A percentile compares a stretch with the other conserved stretches of the same genome.
These are phyloP conservation scores for Mortierella hygrophila DNA, from an alignment of 192 early-diverging fungal genomes.

Conservation along the genomic window DNA sequence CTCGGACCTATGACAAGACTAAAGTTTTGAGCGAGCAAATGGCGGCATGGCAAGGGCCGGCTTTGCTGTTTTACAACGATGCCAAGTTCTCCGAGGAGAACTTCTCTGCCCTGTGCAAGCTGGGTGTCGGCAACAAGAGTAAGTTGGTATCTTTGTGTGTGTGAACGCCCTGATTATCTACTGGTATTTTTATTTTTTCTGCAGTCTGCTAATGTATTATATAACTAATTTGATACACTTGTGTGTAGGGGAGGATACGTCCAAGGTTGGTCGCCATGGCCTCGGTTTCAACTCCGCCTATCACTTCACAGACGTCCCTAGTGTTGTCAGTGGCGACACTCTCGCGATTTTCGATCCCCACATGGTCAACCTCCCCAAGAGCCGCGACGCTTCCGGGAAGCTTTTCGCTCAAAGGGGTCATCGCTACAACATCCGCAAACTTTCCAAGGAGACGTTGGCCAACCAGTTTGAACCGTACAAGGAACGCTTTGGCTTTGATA, in stretches of 20 bases:
- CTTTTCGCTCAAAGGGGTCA: background rate
- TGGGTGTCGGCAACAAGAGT: constrained; percentile 34
- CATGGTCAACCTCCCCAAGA: constrained; percentile 2
- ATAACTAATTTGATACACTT: background rate
- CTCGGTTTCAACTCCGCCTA: constrained; percentile 36
- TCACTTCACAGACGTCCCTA: constrained; percentile 36
- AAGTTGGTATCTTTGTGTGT: background rate
- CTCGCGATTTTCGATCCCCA: constrained; percentile 43
- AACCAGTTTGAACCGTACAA: constrained; percentile 32
- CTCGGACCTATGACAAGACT: background rate
- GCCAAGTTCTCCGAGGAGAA: constrained; percentile 24
- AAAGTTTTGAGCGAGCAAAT: constrained; percentile 2
- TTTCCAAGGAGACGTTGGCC: background rate
- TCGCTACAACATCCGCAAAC: background rate
- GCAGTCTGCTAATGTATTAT: background rate
- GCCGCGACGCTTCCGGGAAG: background rate
- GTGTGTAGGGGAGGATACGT: background rate
- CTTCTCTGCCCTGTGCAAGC: constrained; percentile 20
- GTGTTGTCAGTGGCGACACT: constrained; percentile 19
- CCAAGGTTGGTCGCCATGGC: constrained; percentile 11
- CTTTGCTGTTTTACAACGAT: constrained; percentile 37
- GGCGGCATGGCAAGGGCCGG: constrained; percentile 45
- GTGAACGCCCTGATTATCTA: background rate
- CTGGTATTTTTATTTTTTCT: background rate
- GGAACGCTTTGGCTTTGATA: constrained; percentile 21